A percentile compares a stretch with the other conserved stretches of the same genome.
Evolutionary conservation across 2,329 filamentous ascomycete genomes (phyloP).

Genomic region (Fusarium verrucosum): DNA sequence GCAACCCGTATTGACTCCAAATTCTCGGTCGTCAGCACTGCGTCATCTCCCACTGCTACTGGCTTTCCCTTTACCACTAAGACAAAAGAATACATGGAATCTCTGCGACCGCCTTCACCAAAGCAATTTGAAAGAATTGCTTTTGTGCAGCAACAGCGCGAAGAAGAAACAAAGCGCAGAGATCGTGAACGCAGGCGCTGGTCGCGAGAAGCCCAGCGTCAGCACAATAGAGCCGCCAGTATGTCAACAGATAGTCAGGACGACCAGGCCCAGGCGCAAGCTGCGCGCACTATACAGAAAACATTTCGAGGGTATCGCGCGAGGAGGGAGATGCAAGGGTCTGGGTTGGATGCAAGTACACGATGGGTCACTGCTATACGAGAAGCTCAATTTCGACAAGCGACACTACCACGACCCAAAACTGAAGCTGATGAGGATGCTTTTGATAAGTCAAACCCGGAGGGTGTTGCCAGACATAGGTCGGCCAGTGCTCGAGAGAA

Average conservation of each 20-base stretch:
- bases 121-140: slow-evolving; percentile 60
- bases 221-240: slow-evolving; percentile 27
- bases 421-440: slow-evolving; percentile 17
- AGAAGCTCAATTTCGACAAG: slow-evolving; percentile 64
- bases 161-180: slow-evolving; percentile 55
- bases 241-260: slow-evolving; percentile 21
- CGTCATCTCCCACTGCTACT: slow-evolving; percentile 22
- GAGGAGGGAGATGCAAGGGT: slow-evolving; percentile 74
- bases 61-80: slow-evolving; percentile 33
- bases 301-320: slow-evolving; percentile 81
- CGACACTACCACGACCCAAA: slow-evolving; percentile 56
- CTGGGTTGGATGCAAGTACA: slow-evolving; percentile 73
- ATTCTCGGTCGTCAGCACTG: slow-evolving; percentile 29
- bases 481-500: slow-evolving; percentile 65
- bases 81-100: slow-evolving; percentile 60
- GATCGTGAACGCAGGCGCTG: slow-evolving; percentile 51
- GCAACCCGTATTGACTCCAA: slow-evolving; percentile 8
- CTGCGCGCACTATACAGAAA: slow-evolving; percentile 70
- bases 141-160: slow-evolving; percentile 58
- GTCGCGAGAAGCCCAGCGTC: slow-evolving; percentile 47
- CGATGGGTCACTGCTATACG: slow-evolving; percentile 75
- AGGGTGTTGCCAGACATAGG: slow-evolving; percentile 17
- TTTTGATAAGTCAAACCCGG: slow-evolving; percentile 17
- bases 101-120: slow-evolving; percentile 57
- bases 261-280: slow-evolving; percentile 53